These are phyloP conservation scores for Tuber indicum DNA, from an alignment of 495 filamentous ascomycete species.

Conservation along the genomic window DNA sequence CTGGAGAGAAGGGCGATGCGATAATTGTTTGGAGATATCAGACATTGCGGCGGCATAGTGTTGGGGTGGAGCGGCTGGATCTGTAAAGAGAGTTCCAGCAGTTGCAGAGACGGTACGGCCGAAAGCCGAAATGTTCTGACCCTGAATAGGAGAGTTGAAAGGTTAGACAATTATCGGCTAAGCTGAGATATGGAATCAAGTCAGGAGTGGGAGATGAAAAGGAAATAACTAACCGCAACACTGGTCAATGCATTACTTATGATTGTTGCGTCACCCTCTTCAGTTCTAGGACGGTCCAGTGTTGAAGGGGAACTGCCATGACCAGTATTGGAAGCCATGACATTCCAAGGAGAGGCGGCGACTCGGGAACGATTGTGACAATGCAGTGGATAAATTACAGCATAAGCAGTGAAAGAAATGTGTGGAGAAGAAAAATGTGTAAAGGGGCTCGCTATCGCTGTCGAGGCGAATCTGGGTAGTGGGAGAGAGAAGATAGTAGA, in stretches of 20 bases:
- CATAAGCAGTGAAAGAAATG: not conserved
- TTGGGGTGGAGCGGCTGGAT: constrained; percentile 52
- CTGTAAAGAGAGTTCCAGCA: constrained; percentile 69
- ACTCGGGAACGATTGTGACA: constrained; percentile 9
- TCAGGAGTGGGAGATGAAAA: constrained; percentile 20
- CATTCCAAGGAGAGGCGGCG: constrained; percentile 29
- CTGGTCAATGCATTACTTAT: constrained; percentile 34
- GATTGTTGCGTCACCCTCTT: constrained; percentile 25
- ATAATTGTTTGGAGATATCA: constrained; percentile 79
- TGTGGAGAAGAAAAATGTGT: not conserved
- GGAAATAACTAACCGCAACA: constrained; percentile 33
- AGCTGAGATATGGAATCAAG: constrained; percentile 28
- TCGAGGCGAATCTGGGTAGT: constrained; percentile 9
- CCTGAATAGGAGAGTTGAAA: constrained; percentile 50
- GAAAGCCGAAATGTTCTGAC: constrained; percentile 85
- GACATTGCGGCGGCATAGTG: constrained; percentile 81
- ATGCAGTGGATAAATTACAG: constrained; percentile 4
- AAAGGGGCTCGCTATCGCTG: constrained; percentile 11
- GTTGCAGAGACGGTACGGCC: constrained; percentile 91
- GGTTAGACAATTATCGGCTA: constrained; percentile 25
- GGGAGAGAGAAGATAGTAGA: not conserved
- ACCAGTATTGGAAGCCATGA: constrained; percentile 40
- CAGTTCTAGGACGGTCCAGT: constrained; percentile 26
- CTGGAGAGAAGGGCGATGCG: constrained; percentile 69
- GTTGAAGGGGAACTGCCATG: constrained; percentile 38